Evolutionary conservation across 2,329 filamentous ascomycete genomes (phyloP).

Genomic region (Aspergillus calidoustus): DNA sequence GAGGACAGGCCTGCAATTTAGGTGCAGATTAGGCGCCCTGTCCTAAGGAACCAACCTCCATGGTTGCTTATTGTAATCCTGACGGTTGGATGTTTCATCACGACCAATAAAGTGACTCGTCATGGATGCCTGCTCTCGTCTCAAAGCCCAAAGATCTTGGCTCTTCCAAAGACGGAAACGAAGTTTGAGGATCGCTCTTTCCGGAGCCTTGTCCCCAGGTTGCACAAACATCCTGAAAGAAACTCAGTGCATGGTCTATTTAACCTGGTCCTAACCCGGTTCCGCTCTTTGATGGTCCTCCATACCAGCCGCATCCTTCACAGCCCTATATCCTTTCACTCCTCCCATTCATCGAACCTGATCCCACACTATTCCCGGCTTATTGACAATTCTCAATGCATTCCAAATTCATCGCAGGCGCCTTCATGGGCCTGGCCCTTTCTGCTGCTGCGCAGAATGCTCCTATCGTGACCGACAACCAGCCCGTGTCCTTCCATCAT

Average conservation of each 20-base stretch:
- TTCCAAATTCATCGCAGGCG: slow-evolving; percentile 7
- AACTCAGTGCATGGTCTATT: neutral
- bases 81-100: neutral
- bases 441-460: slow-evolving; percentile 33
- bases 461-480: slow-evolving; percentile 60
- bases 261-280: neutral
- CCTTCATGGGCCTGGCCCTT: slow-evolving; percentile 18
- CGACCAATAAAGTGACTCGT: neutral
- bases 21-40: neutral
- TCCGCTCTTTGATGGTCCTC: neutral
- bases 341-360: neutral
- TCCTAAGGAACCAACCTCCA: neutral
- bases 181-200: neutral
- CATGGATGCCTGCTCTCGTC: neutral
- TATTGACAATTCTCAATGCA: slow-evolving; percentile 16
- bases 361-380: neutral
- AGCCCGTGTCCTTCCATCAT: slow-evolving; percentile 57
- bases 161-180: neutral
- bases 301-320: neutral
- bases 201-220: neutral
- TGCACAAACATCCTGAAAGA: neutral
- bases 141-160: neutral
- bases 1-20: neutral
- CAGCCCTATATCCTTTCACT: neutral
- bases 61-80: neutral